A percentile compares a stretch with the other conserved stretches of the same genome.
Conservation (phyloP, 2,329 filamentous ascomycete genomes). For the Colletotrichum spinosum region DNA sequence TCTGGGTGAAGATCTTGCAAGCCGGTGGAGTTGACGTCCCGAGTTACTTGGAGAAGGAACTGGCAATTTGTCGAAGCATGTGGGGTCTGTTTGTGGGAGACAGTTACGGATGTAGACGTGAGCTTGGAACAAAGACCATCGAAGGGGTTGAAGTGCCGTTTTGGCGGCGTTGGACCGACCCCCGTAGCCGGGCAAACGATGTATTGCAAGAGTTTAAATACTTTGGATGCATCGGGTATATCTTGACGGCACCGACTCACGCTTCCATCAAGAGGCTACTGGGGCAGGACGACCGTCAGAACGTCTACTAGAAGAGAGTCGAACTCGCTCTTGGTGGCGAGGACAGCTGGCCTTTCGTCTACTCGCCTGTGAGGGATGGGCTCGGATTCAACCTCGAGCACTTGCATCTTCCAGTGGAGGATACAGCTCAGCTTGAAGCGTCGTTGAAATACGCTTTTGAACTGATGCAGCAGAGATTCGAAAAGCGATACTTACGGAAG, state of each 20-base stretch:
- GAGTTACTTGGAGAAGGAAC: neutral
- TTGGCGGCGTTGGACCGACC: neutral
- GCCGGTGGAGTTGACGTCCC: neutral
- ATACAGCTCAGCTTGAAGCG: neutral
- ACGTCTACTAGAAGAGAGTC: neutral
- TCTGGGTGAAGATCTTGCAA: constrained; percentile 7
- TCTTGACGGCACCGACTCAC: neutral
- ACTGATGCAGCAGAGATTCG: neutral
- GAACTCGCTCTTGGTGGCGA: accelerated
- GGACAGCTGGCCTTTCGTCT: neutral
- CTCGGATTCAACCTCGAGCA: neutral
- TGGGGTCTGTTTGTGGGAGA: neutral
- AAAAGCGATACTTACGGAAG: neutral
- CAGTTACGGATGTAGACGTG: neutral
- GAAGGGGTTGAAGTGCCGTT: constrained; percentile 5
- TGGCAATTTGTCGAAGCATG: neutral
- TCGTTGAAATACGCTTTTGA: neutral
- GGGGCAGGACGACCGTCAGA: neutral
- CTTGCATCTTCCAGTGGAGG: neutral
- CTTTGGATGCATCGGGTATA: neutral
- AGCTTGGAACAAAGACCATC: constrained; percentile 1
- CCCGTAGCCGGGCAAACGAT: neutral
- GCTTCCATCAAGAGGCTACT: neutral
- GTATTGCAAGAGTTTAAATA: constrained; percentile 5
- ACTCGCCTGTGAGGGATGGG: neutral